Evolutionary conservation across 306 rosid species (phyloP), one percentile per base, ranked within the genome.

Genomic region (Vigna unguiculata): DNA sequence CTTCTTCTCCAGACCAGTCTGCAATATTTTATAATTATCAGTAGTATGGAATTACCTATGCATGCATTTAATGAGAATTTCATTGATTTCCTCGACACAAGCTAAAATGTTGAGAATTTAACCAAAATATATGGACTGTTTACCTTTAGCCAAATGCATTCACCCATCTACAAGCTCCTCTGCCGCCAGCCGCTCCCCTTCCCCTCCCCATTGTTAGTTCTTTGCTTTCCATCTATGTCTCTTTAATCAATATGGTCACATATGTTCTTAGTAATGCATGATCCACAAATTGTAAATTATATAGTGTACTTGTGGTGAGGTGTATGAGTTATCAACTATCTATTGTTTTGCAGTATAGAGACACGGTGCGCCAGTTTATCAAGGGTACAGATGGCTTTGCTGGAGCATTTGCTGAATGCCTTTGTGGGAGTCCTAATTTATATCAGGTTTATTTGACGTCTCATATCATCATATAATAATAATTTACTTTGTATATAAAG

Each of bases 321-420:
- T 52, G 12, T 2, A 40, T 9, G 45, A 40, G 45, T 28, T 41
- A 14, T 16, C 55, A 47, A 21, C 49, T 12, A 62, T 81, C 15
- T 80, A 53, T 74, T 48, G 58, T 76, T 63, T 77, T 88, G 58
- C 97, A 95, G 98, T 95, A 81, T 79, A 93, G 97, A 72, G 98
- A 95, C 86, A 85, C 81, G 3, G 93, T 90, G 67, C 93, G 98
- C 73, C 93, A 85, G 78, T 95, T 95, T 91, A 87, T 95, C 83
- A 92, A 95, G 87, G 98, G 98, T 25, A 92, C 97, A 46, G 87
- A 83, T 87, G 98, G 97, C 67, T 90, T 92, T 88, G 86, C 97
- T 49, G 98, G 98, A 82, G 93, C 92, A 76, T 88, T 92, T 80
- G 97, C 98, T 36, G 85, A 90, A 85, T 92, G 93, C 86, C 91